Percentiles rank a stretch among this genome's conserved stretches.
Conservation (phyloP, 2,329 filamentous ascomycete genomes). For the Exutisphaerella laricina region DNA sequence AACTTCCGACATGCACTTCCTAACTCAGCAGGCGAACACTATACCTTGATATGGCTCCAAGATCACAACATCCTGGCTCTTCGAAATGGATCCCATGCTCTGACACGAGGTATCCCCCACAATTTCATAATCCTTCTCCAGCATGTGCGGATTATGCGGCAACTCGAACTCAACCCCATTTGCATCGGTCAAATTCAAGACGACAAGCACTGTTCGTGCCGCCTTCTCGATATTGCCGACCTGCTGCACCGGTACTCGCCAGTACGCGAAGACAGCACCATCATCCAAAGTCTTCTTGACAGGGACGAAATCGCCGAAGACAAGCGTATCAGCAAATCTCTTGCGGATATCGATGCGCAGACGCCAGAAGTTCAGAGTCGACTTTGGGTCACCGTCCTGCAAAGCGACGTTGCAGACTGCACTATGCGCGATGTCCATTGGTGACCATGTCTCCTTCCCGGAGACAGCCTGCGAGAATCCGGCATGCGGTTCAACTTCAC, state of each 20-base stretch:
- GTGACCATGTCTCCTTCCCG: constrained; percentile 16
- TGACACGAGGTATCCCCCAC: no score
- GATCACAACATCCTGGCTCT: no score
- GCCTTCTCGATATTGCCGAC: not conserved
- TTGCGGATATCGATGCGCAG: constrained; percentile 15
- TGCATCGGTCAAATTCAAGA: constrained; percentile 22
- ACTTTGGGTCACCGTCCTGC: constrained; percentile 9
- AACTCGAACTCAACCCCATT: no score
- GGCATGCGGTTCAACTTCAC: constrained; percentile 41
- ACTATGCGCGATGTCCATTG: constrained; percentile 21
- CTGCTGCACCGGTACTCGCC: constrained; percentile 8
- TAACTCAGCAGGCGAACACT: no score
- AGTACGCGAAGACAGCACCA: constrained; percentile 18
- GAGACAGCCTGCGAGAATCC: constrained; percentile 48
- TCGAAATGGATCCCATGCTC: no score
- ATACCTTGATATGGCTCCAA: no score
- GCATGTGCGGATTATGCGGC: no score
- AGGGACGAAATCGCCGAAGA: constrained; percentile 18
- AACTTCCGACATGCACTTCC: no score
- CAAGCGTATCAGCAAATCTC: constrained; percentile 10
- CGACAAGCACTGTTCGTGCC: constrained; percentile 15
- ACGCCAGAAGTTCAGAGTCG: constrained; percentile 19
- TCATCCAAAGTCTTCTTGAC: constrained; percentile 9
- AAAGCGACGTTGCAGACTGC: constrained; percentile 14
- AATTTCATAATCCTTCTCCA: no score